A percentile compares a stretch with the other conserved stretches of the same genome.
phyloP scores from a whole-genome alignment of 2,329 filamentous ascomycete genomes.

The Fusarium secorum region DNA sequence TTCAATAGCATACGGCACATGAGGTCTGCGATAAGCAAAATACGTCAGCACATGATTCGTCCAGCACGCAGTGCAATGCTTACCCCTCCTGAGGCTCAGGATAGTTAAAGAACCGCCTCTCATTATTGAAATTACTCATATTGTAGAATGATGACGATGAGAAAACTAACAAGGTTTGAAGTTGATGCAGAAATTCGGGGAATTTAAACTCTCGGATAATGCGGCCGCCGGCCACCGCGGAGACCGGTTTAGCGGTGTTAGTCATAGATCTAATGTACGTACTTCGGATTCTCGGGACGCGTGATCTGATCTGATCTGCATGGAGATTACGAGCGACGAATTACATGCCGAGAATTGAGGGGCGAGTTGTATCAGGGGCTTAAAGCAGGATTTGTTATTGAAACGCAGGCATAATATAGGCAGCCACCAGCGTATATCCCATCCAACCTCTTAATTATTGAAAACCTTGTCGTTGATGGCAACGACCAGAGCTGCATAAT shows the following conservation, averaged over 20 bases:
- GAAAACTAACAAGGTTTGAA: neutral
- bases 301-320: conserved; percentile 20
- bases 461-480: conserved; percentile 17
- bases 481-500: conserved; percentile 4
- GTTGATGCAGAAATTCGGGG: neutral
- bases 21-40: conserved; percentile 15
- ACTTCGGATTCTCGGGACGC: conserved; percentile 3
- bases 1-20: conserved; percentile 27
- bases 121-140: conserved; percentile 2
- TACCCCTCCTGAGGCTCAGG: conserved; percentile 33
- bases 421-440: neutral
- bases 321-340: neutral
- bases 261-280: conserved; percentile 15
- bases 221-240: conserved; percentile 25
- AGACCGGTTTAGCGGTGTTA: conserved; percentile 16
- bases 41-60: conserved; percentile 16
- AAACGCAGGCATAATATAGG: neutral
- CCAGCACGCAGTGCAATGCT: neutral
- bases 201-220: conserved; percentile 22
- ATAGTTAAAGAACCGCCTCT: conserved; percentile 33
- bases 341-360: neutral
- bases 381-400: neutral
- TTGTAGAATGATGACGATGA: neutral
- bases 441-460: neutral
- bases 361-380: neutral